These are phyloP conservation scores for Diutina pseudorugosa DNA, from an alignment of 1,139 yeast species.

Conservation along the genomic window DNA sequence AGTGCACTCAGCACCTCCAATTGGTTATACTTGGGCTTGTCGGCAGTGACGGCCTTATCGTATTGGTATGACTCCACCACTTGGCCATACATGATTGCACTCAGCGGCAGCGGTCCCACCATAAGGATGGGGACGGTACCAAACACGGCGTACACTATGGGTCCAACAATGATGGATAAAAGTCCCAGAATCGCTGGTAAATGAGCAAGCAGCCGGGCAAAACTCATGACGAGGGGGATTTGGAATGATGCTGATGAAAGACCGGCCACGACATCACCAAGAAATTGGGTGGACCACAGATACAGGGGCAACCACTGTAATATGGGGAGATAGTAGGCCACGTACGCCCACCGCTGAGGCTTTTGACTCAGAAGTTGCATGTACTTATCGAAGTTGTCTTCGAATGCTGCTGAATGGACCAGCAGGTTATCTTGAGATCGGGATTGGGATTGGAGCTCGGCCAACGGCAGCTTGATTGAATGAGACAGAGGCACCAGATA, in stretches of 20 bases:
- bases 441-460: background rate
- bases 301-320: constrained; percentile 22
- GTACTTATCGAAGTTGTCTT: background rate
- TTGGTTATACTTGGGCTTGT: constrained; percentile 15
- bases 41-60: background rate
- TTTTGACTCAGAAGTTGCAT: constrained; percentile 4
- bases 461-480: background rate
- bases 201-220: constrained; percentile 21
- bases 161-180: constrained; percentile 18
- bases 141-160: constrained; percentile 17
- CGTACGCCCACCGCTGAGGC: constrained; percentile 13
- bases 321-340: constrained; percentile 22
- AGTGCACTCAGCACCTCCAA: constrained; percentile 11
- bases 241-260: constrained; percentile 22
- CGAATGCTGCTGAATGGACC: background rate
- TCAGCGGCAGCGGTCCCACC: constrained; percentile 25
- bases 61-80: constrained; percentile 11
- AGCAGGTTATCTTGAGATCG: background rate
- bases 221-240: constrained; percentile 24
- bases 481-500: background rate
- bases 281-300: constrained; percentile 8
- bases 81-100: constrained; percentile 22
- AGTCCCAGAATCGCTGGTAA: constrained; percentile 21
- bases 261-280: constrained; percentile 24
- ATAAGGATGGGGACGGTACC: constrained; percentile 23